Evolutionary conservation across 2,329 filamentous ascomycete genomes (phyloP).

Genomic region (Xylariales sp.): DNA sequence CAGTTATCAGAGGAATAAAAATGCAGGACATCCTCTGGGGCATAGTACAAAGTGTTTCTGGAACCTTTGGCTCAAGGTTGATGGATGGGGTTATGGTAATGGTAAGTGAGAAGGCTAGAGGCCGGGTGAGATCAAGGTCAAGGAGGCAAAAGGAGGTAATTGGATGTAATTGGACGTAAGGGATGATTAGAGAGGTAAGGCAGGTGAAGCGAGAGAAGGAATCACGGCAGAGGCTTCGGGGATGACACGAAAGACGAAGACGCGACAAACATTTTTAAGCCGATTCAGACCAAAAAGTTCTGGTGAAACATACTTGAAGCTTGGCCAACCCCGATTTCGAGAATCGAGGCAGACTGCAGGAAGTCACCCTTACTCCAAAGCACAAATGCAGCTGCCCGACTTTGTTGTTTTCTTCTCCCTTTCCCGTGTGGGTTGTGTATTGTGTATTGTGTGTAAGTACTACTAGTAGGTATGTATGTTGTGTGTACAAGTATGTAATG

Average conservation of each 20-base stretch:
- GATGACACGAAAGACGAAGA: conserved; percentile 33
- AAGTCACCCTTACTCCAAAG: conserved; percentile 41
- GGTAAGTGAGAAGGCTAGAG: neutral
- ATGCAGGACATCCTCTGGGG: conserved; percentile 8
- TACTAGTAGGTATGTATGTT: too few relatives aligned
- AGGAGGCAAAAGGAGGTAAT: neutral
- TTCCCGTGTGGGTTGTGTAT: neutral
- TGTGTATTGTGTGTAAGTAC: neutral
- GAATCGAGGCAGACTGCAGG: conserved; percentile 41
- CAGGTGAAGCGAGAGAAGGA: conserved; percentile 8
- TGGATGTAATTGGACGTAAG: too few relatives aligned
- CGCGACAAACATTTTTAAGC: conserved; percentile 15
- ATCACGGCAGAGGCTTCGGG: conserved; percentile 27
- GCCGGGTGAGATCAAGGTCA: neutral
- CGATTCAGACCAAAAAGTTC: conserved; percentile 34
- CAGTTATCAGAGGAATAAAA: conserved; percentile 10
- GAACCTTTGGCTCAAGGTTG: conserved; percentile 1
- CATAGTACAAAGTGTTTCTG: conserved; percentile 1
- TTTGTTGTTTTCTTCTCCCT: conserved; percentile 15
- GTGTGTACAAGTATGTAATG: neutral
- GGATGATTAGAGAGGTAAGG: too few relatives aligned
- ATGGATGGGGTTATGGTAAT: neutral
- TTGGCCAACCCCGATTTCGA: conserved; percentile 40
- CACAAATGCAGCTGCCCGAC: conserved; percentile 42
- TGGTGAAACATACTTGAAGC: conserved; percentile 48